Percentiles rank a stretch among this genome's conserved stretches.
These are phyloP conservation scores for Plantago major DNA, from an alignment of 257 asterid genomes.

Conservation along the genomic window DNA sequence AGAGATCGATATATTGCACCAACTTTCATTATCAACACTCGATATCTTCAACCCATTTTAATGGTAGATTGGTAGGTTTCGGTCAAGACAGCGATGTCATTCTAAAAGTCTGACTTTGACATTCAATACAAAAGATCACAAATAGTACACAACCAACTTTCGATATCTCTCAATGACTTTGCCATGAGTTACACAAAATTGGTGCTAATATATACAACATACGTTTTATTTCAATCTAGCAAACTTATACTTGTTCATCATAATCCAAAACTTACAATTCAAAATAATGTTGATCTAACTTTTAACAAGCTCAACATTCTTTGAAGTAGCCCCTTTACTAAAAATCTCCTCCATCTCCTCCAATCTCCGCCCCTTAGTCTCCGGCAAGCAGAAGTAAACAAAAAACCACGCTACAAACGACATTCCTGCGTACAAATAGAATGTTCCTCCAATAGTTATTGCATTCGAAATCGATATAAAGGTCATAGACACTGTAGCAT, in stretches of 20 bases:
- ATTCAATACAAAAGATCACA: too few species aligned
- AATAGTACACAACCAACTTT: too few species aligned
- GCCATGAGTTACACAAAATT: too few species aligned
- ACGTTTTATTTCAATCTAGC: too few species aligned
- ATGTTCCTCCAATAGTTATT: constrained; percentile 59
- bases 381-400: constrained; percentile 55
- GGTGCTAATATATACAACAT: too few species aligned
- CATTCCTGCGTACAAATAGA: constrained; percentile 42
- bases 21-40: too few species aligned
- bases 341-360: constrained; percentile 69
- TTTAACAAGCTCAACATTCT: constrained; percentile 20
- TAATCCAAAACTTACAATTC: not conserved
- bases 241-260: not conserved
- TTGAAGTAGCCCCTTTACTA: constrained; percentile 18
- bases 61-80: too few species aligned
- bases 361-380: constrained; percentile 60
- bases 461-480: constrained; percentile 48
- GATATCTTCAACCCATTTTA: too few species aligned
- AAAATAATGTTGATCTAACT: not conserved
- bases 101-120: too few species aligned
- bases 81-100: too few species aligned
- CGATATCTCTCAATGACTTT: too few species aligned
- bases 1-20: too few species aligned
- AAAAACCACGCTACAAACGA: constrained; percentile 53
- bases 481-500: constrained; percentile 68